Percentiles rank a stretch among this genome's conserved stretches.
Evolutionary conservation across 805 yeast genomes (phyloP).

Genomic region (Kodamaea kakaduensis): DNA sequence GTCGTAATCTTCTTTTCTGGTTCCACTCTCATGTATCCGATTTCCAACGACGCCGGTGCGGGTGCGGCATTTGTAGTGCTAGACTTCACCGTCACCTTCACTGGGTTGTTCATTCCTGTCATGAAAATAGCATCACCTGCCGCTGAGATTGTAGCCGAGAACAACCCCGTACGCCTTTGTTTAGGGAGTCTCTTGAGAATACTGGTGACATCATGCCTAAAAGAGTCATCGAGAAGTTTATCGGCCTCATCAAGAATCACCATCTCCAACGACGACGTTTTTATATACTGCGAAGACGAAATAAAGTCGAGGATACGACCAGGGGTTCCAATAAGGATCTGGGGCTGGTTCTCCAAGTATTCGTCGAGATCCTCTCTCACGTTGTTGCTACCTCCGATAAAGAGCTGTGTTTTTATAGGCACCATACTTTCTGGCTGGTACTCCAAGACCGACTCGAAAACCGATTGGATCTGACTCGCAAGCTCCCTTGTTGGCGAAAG

Average conservation of each 20-base stretch:
- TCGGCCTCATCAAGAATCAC: constrained; percentile 93
- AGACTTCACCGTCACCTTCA: constrained; percentile 73
- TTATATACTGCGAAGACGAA: constrained; percentile 48
- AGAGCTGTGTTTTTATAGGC: constrained; percentile 50
- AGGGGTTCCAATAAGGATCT: constrained; percentile 85
- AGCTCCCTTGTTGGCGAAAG: constrained; percentile 72
- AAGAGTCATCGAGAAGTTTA: constrained; percentile 73
- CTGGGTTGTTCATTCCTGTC: constrained; percentile 92
- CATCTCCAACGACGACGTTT: constrained; percentile 62
- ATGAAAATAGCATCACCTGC: constrained; percentile 77
- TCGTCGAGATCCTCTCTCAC: constrained; percentile 68
- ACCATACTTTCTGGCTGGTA: constrained; percentile 48
- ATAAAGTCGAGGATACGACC: constrained; percentile 82
- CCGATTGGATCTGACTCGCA: constrained; percentile 68
- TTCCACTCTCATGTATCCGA: constrained; percentile 56
- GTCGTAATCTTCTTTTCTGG: constrained; percentile 61
- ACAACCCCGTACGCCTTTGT: constrained; percentile 89
- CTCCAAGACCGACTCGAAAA: constrained; percentile 55
- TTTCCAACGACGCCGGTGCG: constrained; percentile 60
- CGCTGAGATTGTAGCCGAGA: constrained; percentile 87
- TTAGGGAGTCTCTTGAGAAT: constrained; percentile 74
- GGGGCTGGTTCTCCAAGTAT: constrained; percentile 57
- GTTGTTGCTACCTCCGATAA: constrained; percentile 61
- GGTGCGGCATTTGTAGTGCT: constrained; percentile 25
- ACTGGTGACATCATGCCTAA: constrained; percentile 60